A percentile compares a stretch with the other conserved stretches of the same genome.
These are phyloP conservation scores for Sarcodon sp. DNA, from an alignment of 768 basidiomycete genomes.

Conservation along the genomic window DNA sequence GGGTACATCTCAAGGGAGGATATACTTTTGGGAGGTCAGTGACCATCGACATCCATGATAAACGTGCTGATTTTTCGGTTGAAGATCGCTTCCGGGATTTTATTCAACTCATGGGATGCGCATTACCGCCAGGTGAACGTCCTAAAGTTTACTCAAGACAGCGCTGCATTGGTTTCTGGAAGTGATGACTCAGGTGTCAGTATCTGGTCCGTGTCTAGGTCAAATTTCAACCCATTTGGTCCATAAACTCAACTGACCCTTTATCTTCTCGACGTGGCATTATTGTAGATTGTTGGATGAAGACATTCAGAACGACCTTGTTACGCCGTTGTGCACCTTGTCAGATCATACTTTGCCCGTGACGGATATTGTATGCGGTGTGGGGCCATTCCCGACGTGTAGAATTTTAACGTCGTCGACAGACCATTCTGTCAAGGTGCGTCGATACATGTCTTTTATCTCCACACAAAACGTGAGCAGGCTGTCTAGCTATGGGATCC, in stretches of 20 bases:
- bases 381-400: constrained; percentile 68
- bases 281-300: constrained; percentile 58
- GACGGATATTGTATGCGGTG: constrained; percentile 67
- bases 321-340: constrained; percentile 66
- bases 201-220: constrained; percentile 88
- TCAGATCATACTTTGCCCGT: constrained; percentile 90
- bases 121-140: constrained; percentile 87
- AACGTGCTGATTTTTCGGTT: constrained; percentile 7
- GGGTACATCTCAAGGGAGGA: constrained; percentile 77
- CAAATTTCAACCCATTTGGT: constrained; percentile 15
- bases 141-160: constrained; percentile 75
- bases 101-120: constrained; percentile 88
- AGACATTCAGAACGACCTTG: constrained; percentile 58
- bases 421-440: constrained; percentile 88
- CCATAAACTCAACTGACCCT: background rate
- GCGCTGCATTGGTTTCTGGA: constrained; percentile 67
- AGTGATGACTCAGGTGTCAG: constrained; percentile 84
- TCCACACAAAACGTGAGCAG: background rate
- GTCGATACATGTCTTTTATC: constrained; percentile 6
- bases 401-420: constrained; percentile 70
- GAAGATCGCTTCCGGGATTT: constrained; percentile 86
- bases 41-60: background rate
- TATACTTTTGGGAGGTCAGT: constrained; percentile 94
- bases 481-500: constrained; percentile 65
- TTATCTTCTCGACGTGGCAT: background rate